phyloP scores from a whole-genome alignment of 192 early-diverging fungal species.

The Coemansia sp. region DNA sequence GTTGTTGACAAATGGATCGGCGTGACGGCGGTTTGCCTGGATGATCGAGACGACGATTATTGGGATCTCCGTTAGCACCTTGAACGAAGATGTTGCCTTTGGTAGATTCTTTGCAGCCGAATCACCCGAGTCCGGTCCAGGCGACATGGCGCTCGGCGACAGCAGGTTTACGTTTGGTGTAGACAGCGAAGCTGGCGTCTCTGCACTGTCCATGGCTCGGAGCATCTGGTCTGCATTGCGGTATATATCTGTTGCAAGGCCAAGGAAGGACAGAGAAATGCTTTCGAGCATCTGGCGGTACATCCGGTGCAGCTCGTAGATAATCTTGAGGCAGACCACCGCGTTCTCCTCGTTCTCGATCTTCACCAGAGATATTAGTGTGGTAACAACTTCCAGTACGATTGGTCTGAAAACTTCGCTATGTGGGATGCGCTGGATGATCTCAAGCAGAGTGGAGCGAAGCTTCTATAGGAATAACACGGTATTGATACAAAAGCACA shows the following conservation, averaged over 20 bases:
- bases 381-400: conserved; percentile 72
- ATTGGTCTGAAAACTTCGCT: conserved; percentile 80
- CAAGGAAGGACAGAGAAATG: conserved; percentile 85
- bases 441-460: conserved; percentile 83
- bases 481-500: background rate
- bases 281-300: conserved; percentile 82
- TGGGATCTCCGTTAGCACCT: conserved; percentile 97
- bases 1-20: conserved; percentile 73
- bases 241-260: conserved; percentile 93
- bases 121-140: conserved; percentile 63
- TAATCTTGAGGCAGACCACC: conserved; percentile 87
- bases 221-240: conserved; percentile 76
- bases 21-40: conserved; percentile 83
- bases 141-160: conserved; percentile 77
- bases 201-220: conserved; percentile 70
- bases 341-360: conserved; percentile 99
- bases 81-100: conserved; percentile 85
- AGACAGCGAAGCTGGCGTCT: conserved; percentile 60
- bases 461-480: conserved; percentile 65
- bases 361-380: conserved; percentile 74
- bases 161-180: conserved; percentile 50
- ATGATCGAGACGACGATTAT: conserved; percentile 96
- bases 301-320: conserved; percentile 91
- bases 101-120: conserved; percentile 64
- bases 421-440: conserved; percentile 89